phyloP scores from a whole-genome alignment of 176 grass and related monocot genomes.

The Ampelocalamus luodianensis region DNA sequence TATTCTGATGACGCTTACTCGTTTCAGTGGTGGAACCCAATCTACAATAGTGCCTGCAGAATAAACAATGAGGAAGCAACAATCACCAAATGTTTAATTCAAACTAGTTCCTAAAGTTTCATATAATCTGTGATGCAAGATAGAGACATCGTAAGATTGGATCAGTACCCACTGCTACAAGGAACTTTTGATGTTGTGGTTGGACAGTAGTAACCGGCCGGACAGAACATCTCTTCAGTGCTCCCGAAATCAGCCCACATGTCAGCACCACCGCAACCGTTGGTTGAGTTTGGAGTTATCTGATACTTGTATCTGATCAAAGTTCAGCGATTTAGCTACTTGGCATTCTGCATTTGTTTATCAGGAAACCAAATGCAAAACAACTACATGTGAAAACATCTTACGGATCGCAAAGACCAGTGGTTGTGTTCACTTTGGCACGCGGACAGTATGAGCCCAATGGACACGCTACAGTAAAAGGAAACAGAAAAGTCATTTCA shows the following conservation, averaged over 20 bases:
- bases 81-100: background rate
- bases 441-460: constrained; percentile 85
- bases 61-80: constrained; percentile 32
- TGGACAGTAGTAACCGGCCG: constrained; percentile 80
- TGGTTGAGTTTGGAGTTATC: constrained; percentile 54
- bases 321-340: background rate
- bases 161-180: constrained; percentile 83
- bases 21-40: constrained; percentile 64
- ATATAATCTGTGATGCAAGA: background rate
- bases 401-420: constrained; percentile 92
- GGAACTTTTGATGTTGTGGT: constrained; percentile 51
- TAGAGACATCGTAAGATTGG: constrained; percentile 8
- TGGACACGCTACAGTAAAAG: constrained; percentile 66
- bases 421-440: constrained; percentile 56
- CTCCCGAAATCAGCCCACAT: constrained; percentile 75
- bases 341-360: background rate
- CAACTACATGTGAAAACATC: constrained; percentile 32
- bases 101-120: background rate
- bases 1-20: constrained; percentile 53
- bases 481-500: constrained; percentile 31
- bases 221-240: constrained; percentile 81
- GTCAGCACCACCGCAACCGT: constrained; percentile 72
- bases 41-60: constrained; percentile 81
- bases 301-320: constrained; percentile 83
- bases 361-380: constrained; percentile 3